Base-by-base conservation (phyloP, 371 early-diverging fungal species). In the Rhizopus delemar region DNA sequence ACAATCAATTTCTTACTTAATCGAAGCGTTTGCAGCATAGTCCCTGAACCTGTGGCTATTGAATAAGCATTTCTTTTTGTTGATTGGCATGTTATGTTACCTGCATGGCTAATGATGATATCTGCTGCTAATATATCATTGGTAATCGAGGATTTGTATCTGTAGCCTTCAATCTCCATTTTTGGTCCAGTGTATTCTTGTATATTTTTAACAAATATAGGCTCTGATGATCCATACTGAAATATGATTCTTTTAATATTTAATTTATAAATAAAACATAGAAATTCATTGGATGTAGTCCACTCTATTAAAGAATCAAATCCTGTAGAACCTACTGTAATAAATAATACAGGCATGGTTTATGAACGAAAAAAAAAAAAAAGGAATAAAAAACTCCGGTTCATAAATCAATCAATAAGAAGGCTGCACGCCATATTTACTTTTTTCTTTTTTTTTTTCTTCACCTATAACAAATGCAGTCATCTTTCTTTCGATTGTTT, bases 321-420 rank as follows among this genome's bases (percentile, higher is more conserved):
- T 0, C 88, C 85, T 5, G 95, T 94, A 8, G 94, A 90, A 12
- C 97, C 97, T 8, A 96, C 95, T 0, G 96, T 95, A 32, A 93
- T 85, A 66, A 94, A 92, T 28, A 60, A n/a, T 22, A 5, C 12
- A 13, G 15, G 46, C n/a, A 32, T 11, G n/a, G 56, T 38, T 48
- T n/a, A 35, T n/a, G 12, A 31, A 11, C 4, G 6, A 46, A 57
- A 39, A 49, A 51, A 46, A 22, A 46, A 35, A 36, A 60, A 32
- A 39, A 60, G 31, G n/a, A 39, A 33, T 12, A n/a, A 45, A 6
- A 22, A 52, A 52, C 51, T 43, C 51, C 52, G 59, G 45, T 58
- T 50, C 22, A 50, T 57, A 29, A 13, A 28, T 58, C 16, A 43
- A n/a, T 59, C 58, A 63, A 63, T 63, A 36, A 59, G 55, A 63